Percentiles rank a stretch among this genome's conserved stretches.
Evolutionary conservation across 139 green algal species (phyloP).

Genomic region (Tetraselmis striata): DNA sequence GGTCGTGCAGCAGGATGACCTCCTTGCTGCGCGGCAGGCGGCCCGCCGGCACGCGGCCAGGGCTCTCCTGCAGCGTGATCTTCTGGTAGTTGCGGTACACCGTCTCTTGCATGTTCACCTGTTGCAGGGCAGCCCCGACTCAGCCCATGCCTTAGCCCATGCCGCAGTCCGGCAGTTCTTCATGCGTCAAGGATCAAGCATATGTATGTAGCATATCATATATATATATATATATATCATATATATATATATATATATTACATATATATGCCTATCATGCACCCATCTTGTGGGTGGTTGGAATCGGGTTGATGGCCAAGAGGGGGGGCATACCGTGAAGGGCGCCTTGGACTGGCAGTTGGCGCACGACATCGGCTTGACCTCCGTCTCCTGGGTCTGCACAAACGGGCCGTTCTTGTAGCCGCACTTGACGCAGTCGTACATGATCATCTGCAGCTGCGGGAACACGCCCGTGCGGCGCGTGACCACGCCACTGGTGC

Average conservation of each 20-base stretch:
- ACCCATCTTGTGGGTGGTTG: too few species aligned
- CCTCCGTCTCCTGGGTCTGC: constrained; percentile 62
- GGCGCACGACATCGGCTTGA: constrained; percentile 75
- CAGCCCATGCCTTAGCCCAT: background rate
- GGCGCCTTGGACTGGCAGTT: constrained; percentile 83
- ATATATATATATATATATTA: too few species aligned
- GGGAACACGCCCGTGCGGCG: constrained; percentile 94
- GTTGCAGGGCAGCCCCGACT: background rate
- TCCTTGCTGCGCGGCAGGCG: constrained; percentile 94
- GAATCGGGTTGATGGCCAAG: too few species aligned
- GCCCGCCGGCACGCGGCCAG: constrained; percentile 83
- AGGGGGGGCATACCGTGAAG: constrained; percentile 60
- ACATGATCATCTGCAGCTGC: constrained; percentile 85
- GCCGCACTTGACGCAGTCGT: constrained; percentile 84
- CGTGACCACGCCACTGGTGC: constrained; percentile 79
- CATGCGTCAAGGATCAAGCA: background rate
- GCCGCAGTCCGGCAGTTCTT: too few species aligned
- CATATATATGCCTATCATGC: too few species aligned
- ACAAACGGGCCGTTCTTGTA: constrained; percentile 84
- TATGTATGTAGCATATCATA: too few species aligned
- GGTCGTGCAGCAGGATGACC: constrained; percentile 91
- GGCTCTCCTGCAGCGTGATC: constrained; percentile 94
- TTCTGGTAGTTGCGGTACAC: constrained; percentile 99
- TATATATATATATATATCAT: too few species aligned
- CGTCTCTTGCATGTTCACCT: constrained; percentile 80